phyloP scores from a whole-genome alignment of 1,284 basidiomycete genomes.

The Sphaerobolus stellatus region DNA sequence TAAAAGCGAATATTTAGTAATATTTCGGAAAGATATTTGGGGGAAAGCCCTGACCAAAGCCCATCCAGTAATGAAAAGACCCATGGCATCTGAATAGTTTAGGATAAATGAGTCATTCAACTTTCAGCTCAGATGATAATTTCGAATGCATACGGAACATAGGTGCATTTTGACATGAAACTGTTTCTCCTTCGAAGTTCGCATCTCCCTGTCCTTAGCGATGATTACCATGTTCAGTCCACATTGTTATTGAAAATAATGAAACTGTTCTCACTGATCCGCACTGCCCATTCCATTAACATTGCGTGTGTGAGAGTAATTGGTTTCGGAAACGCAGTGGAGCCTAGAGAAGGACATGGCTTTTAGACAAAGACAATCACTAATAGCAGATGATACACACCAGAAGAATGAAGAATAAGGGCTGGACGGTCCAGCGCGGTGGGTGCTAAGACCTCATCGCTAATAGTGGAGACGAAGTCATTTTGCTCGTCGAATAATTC shows the following conservation, averaged over 20 bases:
- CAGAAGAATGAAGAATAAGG: constrained; percentile 35
- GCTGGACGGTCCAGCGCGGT: constrained; percentile 11
- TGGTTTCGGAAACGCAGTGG: constrained; percentile 31
- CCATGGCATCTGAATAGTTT: constrained; percentile 3
- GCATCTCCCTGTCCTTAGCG: background rate
- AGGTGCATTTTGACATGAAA: background rate
- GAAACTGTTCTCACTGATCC: constrained; percentile 11
- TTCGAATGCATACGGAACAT: background rate
- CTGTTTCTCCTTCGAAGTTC: background rate
- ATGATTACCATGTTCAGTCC: no score
- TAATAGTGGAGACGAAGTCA: no score
- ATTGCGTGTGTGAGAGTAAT: constrained; percentile 20
- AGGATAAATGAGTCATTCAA: background rate
- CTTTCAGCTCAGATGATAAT: background rate
- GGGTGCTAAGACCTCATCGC: background rate
- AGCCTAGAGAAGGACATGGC: constrained; percentile 16
- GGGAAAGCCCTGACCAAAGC: background rate
- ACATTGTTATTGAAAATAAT: no score
- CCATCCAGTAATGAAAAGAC: background rate
- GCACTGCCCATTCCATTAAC: constrained; percentile 14
- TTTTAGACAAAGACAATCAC: background rate
- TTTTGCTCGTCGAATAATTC: background rate
- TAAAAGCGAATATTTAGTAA: constrained; percentile 9
- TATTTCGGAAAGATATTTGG: background rate
- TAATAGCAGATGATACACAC: constrained; percentile 19